A percentile compares a stretch with the other conserved stretches of the same genome.
These are phyloP conservation scores for Nicotiana sylvestris DNA, from an alignment of 257 asterid genomes.

Conservation along the genomic window DNA sequence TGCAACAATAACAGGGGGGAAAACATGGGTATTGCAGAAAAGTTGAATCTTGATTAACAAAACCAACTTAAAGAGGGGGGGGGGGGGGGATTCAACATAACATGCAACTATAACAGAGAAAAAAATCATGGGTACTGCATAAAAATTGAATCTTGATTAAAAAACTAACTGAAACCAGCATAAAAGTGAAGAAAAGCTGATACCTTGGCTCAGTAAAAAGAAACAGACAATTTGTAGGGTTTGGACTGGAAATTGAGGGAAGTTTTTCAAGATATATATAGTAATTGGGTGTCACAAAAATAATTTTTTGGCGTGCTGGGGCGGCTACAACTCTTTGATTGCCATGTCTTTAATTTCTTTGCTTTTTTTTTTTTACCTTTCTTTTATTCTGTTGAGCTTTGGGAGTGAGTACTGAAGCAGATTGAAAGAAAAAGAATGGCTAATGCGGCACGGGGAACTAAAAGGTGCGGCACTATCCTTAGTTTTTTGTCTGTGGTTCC, in stretches of 20 bases:
- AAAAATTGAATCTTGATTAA: conserved; percentile 3
- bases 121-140: not conserved
- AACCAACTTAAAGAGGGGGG: not conserved
- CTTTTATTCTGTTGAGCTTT: not conserved
- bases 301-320: not conserved
- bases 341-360: not conserved
- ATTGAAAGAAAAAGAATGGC: conserved; percentile 17
- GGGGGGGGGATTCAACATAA: too few species aligned
- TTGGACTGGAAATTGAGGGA: not conserved
- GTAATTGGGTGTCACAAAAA: not conserved
- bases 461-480: conserved; percentile 15
- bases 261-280: not conserved
- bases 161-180: not conserved
- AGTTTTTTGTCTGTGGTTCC: not conserved
- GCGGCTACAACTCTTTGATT: not conserved
- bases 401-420: not conserved
- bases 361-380: too few species aligned
- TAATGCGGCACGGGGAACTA: conserved; percentile 8
- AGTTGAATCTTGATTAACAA: not conserved
- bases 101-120: not conserved
- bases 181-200: not conserved
- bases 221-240: not conserved
- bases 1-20: not conserved
- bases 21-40: not conserved
- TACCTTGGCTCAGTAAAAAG: conserved; percentile 7